phyloP scores from a whole-genome alignment of 106 monocot genomes.

The Platanthera guangdongensis region DNA sequence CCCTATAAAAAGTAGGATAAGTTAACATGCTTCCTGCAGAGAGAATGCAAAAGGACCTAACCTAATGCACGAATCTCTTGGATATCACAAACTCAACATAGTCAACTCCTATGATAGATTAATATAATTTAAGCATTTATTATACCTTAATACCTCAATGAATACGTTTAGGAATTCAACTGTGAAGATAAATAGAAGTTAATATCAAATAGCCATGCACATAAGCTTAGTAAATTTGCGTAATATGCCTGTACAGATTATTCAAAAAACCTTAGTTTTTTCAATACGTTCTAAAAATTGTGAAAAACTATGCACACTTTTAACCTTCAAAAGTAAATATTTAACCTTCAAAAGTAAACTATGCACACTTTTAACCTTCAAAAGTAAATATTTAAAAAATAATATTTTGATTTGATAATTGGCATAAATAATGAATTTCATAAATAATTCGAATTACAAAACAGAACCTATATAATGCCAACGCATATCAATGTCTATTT shows the following conservation, averaged over 20 bases:
- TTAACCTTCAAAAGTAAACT: neutral
- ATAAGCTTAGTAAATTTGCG: neutral
- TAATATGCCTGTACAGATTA: no score
- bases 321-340: neutral
- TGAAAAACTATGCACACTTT: no score
- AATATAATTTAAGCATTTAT: neutral
- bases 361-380: no score
- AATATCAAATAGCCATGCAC: conserved; percentile 1
- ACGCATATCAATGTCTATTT: no score
- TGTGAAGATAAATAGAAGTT: neutral
- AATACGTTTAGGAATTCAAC: neutral
- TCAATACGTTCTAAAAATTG: no score
- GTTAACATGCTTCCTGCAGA: neutral
- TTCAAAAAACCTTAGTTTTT: no score
- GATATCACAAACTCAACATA: neutral
- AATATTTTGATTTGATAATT: neutral
- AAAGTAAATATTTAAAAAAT: neutral
- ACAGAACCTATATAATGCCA: no score
- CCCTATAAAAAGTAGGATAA: neutral
- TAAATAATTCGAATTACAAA: no score
- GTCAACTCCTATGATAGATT: neutral
- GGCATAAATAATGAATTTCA: no score
- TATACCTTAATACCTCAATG: neutral
- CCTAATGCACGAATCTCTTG: neutral
- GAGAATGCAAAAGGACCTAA: neutral